These are phyloP conservation scores for Hypomyces perniciosus DNA, from an alignment of 2,329 filamentous ascomycete species.

Conservation along the genomic window DNA sequence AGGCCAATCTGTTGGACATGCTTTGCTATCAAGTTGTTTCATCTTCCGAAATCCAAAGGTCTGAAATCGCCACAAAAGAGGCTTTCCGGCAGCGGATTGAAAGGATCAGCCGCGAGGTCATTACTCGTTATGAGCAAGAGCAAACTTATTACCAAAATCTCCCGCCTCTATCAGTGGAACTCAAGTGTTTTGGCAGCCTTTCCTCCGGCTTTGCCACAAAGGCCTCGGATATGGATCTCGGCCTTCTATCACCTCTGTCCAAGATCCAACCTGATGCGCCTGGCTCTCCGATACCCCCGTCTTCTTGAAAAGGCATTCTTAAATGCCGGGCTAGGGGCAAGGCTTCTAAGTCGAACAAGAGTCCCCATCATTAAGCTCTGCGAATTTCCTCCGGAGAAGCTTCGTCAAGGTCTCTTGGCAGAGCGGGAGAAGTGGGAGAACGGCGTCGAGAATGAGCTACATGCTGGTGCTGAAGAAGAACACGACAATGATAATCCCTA, in stretches of 20 bases:
- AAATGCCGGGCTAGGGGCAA: conserved; percentile 65
- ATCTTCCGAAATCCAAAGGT: conserved; percentile 54
- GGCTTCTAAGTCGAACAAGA: conserved; percentile 69
- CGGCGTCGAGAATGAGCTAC: conserved; percentile 37
- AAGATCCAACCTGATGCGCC: conserved; percentile 45
- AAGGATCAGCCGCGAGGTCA: conserved; percentile 53
- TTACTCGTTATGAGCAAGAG: conserved; percentile 46
- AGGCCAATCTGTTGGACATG: conserved; percentile 43
- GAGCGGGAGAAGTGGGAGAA: conserved; percentile 69
- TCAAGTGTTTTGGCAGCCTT: conserved; percentile 77
- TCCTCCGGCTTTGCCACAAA: conserved; percentile 81
- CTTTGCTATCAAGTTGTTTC: conserved; percentile 42
- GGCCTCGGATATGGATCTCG: conserved; percentile 87
- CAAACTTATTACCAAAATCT: conserved; percentile 39
- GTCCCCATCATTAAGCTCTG: conserved; percentile 88
- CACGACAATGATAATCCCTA: conserved; percentile 23
- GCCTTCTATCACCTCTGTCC: conserved; percentile 62
- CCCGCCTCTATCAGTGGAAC: conserved; percentile 50
- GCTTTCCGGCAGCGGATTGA: conserved; percentile 61
- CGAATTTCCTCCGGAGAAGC: conserved; percentile 56
- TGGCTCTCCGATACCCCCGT: conserved; percentile 63
- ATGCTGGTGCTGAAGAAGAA: conserved; percentile 30
- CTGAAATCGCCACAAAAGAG: conserved; percentile 66
- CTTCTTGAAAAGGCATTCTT: conserved; percentile 71
- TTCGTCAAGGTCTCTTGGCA: conserved; percentile 55